phyloP scores from a whole-genome alignment of 129 eudicot species.

The Rutidosis leptorrhynchoides region DNA sequence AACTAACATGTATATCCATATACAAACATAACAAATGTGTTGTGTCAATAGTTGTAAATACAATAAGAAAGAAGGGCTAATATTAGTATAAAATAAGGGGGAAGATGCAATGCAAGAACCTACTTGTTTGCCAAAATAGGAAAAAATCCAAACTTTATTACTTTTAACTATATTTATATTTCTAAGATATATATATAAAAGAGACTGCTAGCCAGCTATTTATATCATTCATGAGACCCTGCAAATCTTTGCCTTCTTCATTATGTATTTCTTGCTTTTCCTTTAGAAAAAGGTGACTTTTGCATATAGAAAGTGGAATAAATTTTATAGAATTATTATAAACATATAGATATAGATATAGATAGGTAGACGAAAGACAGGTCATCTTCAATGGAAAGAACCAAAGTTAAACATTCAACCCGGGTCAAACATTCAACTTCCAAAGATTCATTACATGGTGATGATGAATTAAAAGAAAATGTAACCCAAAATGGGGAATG shows the following conservation, averaged over 20 bases:
- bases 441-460: constrained; percentile 35
- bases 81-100: constrained; percentile 8
- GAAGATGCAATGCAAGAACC: constrained; percentile 32
- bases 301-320: constrained; percentile 8
- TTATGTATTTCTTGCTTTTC: no score
- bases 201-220: constrained; percentile 55
- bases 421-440: constrained; percentile 66
- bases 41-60: constrained; percentile 29
- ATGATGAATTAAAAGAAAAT: constrained; percentile 21
- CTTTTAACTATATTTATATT: no score
- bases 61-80: constrained; percentile 21
- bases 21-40: background rate
- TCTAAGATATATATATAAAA: constrained; percentile 16
- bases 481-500: constrained; percentile 19
- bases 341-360: no score
- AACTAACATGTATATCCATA: background rate
- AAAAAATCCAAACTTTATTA: no score
- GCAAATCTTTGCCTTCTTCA: no score
- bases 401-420: constrained; percentile 48
- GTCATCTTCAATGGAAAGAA: constrained; percentile 44
- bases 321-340: background rate
- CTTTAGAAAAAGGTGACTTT: constrained; percentile 32
- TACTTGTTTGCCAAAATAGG: constrained; percentile 63
- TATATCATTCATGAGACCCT: constrained; percentile 60
- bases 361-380: constrained; percentile 47